Percentiles rank a stretch among this genome's conserved stretches.
Conservation (phyloP, 352 stramenopile genomes). For the Globisporangium paddicum region DNA sequence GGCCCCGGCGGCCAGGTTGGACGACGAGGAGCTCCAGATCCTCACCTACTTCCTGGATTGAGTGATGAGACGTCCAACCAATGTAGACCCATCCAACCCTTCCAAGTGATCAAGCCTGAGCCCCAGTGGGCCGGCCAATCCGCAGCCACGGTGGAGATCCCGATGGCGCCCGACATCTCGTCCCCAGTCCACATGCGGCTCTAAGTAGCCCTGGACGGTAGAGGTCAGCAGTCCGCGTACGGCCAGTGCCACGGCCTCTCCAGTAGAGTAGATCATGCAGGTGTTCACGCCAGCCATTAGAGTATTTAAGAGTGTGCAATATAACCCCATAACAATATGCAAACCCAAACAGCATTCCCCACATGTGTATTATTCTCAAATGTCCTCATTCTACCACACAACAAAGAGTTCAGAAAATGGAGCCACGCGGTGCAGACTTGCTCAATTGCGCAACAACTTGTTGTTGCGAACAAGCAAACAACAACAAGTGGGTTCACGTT, state of each 20-base stretch:
- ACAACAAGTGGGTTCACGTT: too few relatives aligned
- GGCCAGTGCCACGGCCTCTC: not conserved
- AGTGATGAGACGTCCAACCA: not conserved
- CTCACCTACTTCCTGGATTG: conserved; percentile 37
- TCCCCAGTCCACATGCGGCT: not conserved
- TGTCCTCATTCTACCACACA: not conserved
- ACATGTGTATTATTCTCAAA: not conserved
- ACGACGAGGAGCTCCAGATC: conserved; percentile 35
- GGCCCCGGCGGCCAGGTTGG: conserved; percentile 19
- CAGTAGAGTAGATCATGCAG: not conserved
- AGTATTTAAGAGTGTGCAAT: not conserved
- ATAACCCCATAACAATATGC: not conserved
- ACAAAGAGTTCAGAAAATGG: not conserved
- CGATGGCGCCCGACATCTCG: not conserved
- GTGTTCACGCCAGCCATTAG: not conserved
- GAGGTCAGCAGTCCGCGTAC: not conserved
- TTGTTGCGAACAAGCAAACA: too few relatives aligned
- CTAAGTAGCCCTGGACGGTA: not conserved
- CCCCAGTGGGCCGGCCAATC: not conserved
- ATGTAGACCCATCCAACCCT: conserved; percentile 1
- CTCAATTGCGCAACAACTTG: not conserved
- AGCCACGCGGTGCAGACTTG: not conserved
- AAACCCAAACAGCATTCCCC: not conserved
- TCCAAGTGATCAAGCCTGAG: not conserved
- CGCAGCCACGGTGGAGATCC: not conserved